These are phyloP conservation scores for Dothideomycetes sp. DNA, from an alignment of 2,329 filamentous ascomycete genomes.

Conservation along the genomic window DNA sequence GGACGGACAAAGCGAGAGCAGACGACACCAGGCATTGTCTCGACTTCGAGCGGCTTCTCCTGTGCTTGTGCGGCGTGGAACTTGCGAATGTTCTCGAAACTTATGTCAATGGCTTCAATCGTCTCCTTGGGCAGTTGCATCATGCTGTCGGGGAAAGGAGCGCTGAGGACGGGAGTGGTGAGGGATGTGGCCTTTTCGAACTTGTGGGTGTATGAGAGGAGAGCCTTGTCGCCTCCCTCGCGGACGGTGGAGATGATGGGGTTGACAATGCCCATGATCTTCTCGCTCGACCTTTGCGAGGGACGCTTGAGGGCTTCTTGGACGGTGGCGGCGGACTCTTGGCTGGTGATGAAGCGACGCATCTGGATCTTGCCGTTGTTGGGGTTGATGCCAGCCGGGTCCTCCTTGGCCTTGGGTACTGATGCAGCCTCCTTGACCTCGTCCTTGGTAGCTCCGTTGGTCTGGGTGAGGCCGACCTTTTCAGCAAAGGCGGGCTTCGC, in stretches of 20 bases:
- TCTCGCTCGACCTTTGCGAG: constrained; percentile 88
- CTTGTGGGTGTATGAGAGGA: constrained; percentile 91
- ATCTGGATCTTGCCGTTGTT: constrained; percentile 60
- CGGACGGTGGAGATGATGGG: constrained; percentile 88
- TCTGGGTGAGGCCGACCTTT: constrained; percentile 56
- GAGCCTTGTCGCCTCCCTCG: constrained; percentile 70
- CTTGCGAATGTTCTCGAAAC: constrained; percentile 85
- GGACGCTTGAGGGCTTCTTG: constrained; percentile 71
- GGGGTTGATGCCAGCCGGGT: constrained; percentile 32
- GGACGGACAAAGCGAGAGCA: constrained; percentile 88
- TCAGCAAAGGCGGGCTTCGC: constrained; percentile 89
- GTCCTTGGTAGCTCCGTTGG: constrained; percentile 25
- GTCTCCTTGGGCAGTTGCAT: constrained; percentile 82
- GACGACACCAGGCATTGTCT: constrained; percentile 95
- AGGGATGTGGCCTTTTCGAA: constrained; percentile 93
- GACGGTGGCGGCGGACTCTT: constrained; percentile 54
- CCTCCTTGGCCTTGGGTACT: constrained; percentile 40
- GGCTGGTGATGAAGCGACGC: constrained; percentile 62
- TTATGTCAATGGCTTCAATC: constrained; percentile 82
- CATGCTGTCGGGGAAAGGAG: constrained; percentile 73
- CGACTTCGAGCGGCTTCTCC: constrained; percentile 68
- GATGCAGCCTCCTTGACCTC: constrained; percentile 40
- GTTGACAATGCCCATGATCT: constrained; percentile 79
- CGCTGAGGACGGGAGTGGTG: constrained; percentile 76
- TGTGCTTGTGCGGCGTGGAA: constrained; percentile 92